A percentile compares a stretch with the other conserved stretches of the same genome.
Evolutionary conservation across 1,284 basidiomycete species (phyloP).

Genomic region (Apiotrichum sp.): DNA sequence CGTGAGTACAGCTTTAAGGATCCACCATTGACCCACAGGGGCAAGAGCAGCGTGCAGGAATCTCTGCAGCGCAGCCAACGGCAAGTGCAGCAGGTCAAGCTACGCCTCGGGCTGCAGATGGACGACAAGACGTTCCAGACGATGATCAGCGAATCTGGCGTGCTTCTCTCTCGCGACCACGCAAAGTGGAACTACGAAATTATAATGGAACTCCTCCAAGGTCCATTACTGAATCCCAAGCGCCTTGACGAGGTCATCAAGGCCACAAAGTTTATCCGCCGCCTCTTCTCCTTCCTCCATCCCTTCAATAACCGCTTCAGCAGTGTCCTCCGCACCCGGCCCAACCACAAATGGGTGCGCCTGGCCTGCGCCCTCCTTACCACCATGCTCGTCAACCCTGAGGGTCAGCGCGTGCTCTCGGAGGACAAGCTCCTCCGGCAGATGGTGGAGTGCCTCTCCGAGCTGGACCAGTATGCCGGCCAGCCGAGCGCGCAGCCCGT

Average conservation of each 20-base stretch:
- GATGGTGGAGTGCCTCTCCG: slow-evolving; percentile 79
- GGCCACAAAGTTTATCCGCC: slow-evolving; percentile 77
- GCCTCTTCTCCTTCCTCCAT: slow-evolving; percentile 86
- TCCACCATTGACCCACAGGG: slow-evolving; percentile 75
- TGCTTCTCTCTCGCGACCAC: slow-evolving; percentile 62
- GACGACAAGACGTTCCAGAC: slow-evolving; percentile 85
- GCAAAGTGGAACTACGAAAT: slow-evolving; percentile 89
- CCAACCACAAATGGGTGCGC: slow-evolving; percentile 73
- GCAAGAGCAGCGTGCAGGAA: slow-evolving; percentile 54
- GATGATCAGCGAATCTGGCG: slow-evolving; percentile 75
- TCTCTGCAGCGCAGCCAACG: slow-evolving; percentile 78
- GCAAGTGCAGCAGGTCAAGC: slow-evolving; percentile 81
- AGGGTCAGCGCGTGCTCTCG: slow-evolving; percentile 73
- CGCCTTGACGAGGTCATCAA: slow-evolving; percentile 94
- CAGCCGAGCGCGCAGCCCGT: slow-evolving; percentile 58
- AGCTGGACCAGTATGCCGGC: slow-evolving; percentile 67
- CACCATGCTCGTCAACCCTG: slow-evolving; percentile 73
- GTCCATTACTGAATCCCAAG: slow-evolving; percentile 82
- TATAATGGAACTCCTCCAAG: slow-evolving; percentile 83
- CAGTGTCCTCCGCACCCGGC: slow-evolving; percentile 64
- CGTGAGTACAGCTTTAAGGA: slow-evolving; percentile 69
- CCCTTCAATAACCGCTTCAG: slow-evolving; percentile 83
- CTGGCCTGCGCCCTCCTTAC: slow-evolving; percentile 75
- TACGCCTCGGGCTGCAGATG: slow-evolving; percentile 84
- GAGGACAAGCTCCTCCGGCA: slow-evolving; percentile 86